These are phyloP conservation scores for Coemansia sp. DNA, from an alignment of 192 early-diverging fungal species.

Conservation along the genomic window DNA sequence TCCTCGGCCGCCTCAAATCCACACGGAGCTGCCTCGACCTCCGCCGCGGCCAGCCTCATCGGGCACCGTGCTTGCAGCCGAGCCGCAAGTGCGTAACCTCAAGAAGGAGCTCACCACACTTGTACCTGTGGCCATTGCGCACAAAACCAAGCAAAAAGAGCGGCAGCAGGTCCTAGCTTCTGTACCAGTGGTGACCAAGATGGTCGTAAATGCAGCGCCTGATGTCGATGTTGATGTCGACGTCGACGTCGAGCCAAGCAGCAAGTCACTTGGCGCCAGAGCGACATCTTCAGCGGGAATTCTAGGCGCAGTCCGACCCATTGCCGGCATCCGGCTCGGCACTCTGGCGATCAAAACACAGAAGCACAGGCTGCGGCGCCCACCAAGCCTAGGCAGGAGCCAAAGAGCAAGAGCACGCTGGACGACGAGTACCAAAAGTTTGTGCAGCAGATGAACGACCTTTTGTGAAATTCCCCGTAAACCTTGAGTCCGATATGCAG, in stretches of 20 bases:
- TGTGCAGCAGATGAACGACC: slow-evolving; percentile 59
- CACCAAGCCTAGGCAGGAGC: neutral
- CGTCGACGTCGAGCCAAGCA: slow-evolving; percentile 20
- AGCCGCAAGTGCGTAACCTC: slow-evolving; percentile 78
- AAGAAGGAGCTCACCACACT: slow-evolving; percentile 77
- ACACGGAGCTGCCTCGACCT: slow-evolving; percentile 3
- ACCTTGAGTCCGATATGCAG: too few species aligned
- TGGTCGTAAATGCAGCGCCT: slow-evolving; percentile 73
- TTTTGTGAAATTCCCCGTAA: slow-evolving; percentile 21
- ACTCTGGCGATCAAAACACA: slow-evolving; percentile 1
- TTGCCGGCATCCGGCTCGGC: slow-evolving; percentile 11
- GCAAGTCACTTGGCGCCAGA: slow-evolving; percentile 1
- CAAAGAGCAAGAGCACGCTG: slow-evolving; percentile 24
- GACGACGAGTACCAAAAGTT: slow-evolving; percentile 69
- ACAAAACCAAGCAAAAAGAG: slow-evolving; percentile 54
- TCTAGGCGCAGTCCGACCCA: slow-evolving; percentile 10
- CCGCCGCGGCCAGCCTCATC: slow-evolving; percentile 6
- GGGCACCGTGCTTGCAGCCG: slow-evolving; percentile 66
- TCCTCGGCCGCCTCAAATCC: neutral
- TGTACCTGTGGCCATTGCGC: slow-evolving; percentile 66
- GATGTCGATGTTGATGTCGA: slow-evolving; percentile 65
- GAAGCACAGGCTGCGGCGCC: neutral
- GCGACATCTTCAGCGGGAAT: neutral
- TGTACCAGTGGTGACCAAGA: slow-evolving; percentile 57
- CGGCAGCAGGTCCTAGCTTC: slow-evolving; percentile 40